Evolutionary conservation across 495 filamentous ascomycete species (phyloP), one percentile per base, ranked within the genome.

Genomic region (Xylaria nigripes): DNA sequence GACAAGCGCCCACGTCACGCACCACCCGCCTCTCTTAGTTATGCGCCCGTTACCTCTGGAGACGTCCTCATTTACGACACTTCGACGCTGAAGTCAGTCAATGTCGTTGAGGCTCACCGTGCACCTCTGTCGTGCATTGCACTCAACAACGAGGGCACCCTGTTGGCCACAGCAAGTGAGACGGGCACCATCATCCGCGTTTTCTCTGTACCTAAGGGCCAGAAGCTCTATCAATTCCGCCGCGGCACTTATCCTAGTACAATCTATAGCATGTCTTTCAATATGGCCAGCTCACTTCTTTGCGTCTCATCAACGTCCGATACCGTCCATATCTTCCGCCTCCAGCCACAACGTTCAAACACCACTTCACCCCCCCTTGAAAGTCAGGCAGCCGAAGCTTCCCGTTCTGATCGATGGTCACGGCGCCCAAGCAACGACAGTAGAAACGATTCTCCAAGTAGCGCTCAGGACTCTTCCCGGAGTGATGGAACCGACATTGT

Each of bases 231-330:
- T 61, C 92, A 98, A 64, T 98, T 98, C 68, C 83, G 93, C 51
- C 80, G 93, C 57, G 93, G 93, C 23, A 94, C 90, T 9, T 95
- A 95, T 69, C 93, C 93, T 0, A 88, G 89, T 3, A 83, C 86
- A 19, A 97, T 98, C 54, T 96, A 87, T 69, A 94, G 90, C 81
- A 96, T 98, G 93, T 93, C 89, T n/a, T 98, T 97, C 76, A 98
- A 98, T 67, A 80, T 89, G 15, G 90, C 86, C 29, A 94, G 90
- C 3, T 93, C 92, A 6, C 78, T 98, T 2, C 83, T 98, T 32
- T 95, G 90, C 61, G 90, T 97, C 50, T 96, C 92, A 12, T 96
- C 92, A 9, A 89, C 89, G 2, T 92, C 90, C 0, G 94, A 98
- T 62, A 98, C 93, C 12, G 86, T 98, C n/a, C 93, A 98, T 64